A percentile compares a stretch with the other conserved stretches of the same genome.
Evolutionary conservation across 495 filamentous ascomycete genomes (phyloP).

Genomic region (Podospora fimiseda): DNA sequence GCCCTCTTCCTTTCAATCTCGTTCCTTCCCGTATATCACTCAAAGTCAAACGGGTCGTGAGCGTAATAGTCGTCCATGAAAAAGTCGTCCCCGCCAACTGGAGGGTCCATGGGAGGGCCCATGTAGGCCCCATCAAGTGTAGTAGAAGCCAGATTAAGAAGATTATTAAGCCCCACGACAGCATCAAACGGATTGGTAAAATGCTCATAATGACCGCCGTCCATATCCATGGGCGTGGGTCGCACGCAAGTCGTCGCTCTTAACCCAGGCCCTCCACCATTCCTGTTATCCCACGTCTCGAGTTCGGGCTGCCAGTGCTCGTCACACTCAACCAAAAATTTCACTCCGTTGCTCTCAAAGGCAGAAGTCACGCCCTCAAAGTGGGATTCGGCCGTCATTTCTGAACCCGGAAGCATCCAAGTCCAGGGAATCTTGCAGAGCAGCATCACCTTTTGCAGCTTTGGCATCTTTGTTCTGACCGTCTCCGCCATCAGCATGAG

Average conservation of each 20-base stretch:
- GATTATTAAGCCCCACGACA: too few relatives aligned
- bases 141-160: too few relatives aligned
- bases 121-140: too few relatives aligned
- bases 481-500: slow-evolving; percentile 17
- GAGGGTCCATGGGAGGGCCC: too few relatives aligned
- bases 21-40: too few relatives aligned
- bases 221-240: neutral
- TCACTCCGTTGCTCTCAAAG: slow-evolving; percentile 19
- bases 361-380: slow-evolving; percentile 13
- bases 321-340: slow-evolving; percentile 20
- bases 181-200: too few relatives aligned
- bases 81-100: too few relatives aligned
- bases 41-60: too few relatives aligned
- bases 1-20: too few relatives aligned
- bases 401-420: slow-evolving; percentile 19
- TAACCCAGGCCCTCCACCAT: neutral
- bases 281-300: neutral
- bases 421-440: slow-evolving; percentile 25
- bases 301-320: neutral
- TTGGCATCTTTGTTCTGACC: slow-evolving; percentile 3
- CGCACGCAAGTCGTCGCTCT: neutral
- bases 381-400: slow-evolving; percentile 17
- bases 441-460: slow-evolving; percentile 20
- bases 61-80: too few relatives aligned
- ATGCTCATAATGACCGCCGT: too few relatives aligned